Evolutionary conservation across 2,329 filamentous ascomycete species (phyloP).

Genomic region (Eurotiales sp.): DNA sequence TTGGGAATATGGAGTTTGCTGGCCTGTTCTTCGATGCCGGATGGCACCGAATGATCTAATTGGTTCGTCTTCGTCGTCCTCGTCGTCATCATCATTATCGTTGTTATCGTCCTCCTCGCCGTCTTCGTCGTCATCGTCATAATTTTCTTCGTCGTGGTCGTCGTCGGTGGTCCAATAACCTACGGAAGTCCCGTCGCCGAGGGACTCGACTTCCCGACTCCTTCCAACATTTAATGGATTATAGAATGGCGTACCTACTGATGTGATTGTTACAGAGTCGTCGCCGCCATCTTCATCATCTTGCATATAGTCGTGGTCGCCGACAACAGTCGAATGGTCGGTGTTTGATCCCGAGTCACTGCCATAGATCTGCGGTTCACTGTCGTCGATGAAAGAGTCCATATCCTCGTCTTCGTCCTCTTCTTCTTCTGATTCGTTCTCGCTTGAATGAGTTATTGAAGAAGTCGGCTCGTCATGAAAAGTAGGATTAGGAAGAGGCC

Average conservation of each 20-base stretch:
- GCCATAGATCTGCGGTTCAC: slow-evolving; percentile 16
- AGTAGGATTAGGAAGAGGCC: background rate
- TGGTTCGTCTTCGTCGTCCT: slow-evolving; percentile 19
- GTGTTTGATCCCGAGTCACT: slow-evolving; percentile 23
- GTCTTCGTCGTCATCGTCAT: background rate
- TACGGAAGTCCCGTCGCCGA: no score
- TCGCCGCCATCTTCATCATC: slow-evolving; percentile 13
- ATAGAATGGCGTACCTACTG: no score
- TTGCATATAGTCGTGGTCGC: slow-evolving; percentile 17
- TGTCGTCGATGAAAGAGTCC: slow-evolving; percentile 17
- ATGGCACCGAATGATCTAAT: no score
- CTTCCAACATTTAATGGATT: no score
- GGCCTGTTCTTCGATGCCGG: slow-evolving; percentile 4
- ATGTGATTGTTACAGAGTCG: slow-evolving; percentile 19
- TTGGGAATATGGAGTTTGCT: background rate
- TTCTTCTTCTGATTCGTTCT: background rate
- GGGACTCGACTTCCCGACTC: slow-evolving; percentile 8
- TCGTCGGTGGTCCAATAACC: no score
- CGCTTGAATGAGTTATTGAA: slow-evolving; percentile 8
- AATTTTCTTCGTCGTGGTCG: background rate
- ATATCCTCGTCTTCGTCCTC: slow-evolving; percentile 15
- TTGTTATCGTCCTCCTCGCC: no score
- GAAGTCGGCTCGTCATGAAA: background rate
- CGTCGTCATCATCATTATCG: slow-evolving; percentile 15
- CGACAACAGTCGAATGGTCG: slow-evolving; percentile 32